phyloP scores from a whole-genome alignment of 441 rosid genomes.

The Populus trichocarpa region DNA sequence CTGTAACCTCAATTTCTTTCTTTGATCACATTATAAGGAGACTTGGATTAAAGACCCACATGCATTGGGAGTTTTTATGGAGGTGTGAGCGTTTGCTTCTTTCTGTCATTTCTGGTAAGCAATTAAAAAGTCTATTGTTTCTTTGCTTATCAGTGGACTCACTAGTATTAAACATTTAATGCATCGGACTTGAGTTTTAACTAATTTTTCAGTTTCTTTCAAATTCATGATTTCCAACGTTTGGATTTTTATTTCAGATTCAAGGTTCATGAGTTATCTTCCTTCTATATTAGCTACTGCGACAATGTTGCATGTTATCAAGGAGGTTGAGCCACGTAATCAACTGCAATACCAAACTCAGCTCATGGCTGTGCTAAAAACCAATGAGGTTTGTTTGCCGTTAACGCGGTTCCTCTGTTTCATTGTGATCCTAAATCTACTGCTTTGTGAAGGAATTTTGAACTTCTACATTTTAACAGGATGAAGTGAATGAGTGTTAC shows the following conservation, averaged over 20 bases:
- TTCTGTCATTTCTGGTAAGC: conserved; percentile 48
- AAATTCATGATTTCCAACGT: neutral
- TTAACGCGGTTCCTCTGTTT: neutral
- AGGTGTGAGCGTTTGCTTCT: conserved; percentile 50
- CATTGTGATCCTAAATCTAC: neutral
- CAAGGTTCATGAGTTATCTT: conserved; percentile 45
- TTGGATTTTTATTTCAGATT: conserved; percentile 37
- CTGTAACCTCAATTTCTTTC: conserved; percentile 66
- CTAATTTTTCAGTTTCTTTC: neutral
- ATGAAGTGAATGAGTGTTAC: conserved; percentile 45
- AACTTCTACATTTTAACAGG: conserved; percentile 29
- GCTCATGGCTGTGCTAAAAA: conserved; percentile 41
- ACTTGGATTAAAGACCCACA: conserved; percentile 49
- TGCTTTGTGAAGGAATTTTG: neutral
- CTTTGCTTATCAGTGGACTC: neutral
- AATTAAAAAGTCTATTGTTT: conserved; percentile 2
- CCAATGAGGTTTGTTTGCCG: conserved; percentile 38
- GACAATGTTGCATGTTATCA: conserved; percentile 48
- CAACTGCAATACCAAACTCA: conserved; percentile 37
- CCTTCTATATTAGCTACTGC: conserved; percentile 67
- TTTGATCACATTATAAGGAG: conserved; percentile 61
- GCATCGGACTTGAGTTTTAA: neutral
- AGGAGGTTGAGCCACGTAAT: conserved; percentile 39
- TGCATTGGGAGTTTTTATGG: conserved; percentile 50
- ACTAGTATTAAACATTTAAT: neutral